These are phyloP conservation scores for Tephrocybe sp. DNA, from an alignment of 768 basidiomycete genomes.

Conservation along the genomic window DNA sequence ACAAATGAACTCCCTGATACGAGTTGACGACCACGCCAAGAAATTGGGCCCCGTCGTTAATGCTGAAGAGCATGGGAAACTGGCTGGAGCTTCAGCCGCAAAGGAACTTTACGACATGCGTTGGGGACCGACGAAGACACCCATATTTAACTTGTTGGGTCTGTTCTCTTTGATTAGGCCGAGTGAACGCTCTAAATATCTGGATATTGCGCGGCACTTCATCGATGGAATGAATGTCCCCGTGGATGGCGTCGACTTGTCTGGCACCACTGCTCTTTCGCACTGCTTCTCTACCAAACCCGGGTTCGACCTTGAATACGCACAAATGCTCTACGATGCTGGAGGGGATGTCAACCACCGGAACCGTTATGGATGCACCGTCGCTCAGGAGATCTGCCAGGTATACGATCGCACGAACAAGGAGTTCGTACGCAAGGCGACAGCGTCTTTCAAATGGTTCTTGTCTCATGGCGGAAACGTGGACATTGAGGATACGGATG, in stretches of 20 bases:
- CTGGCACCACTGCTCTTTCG: conserved; percentile 38
- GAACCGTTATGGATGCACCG: conserved; percentile 38
- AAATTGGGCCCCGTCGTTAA: background rate
- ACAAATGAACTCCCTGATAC: conserved; percentile 23
- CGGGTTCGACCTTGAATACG: conserved; percentile 37
- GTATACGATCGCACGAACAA: conserved; percentile 24
- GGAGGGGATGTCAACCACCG: conserved; percentile 39
- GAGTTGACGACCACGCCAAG: conserved; percentile 15
- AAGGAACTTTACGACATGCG: conserved; percentile 30
- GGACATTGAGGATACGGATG: conserved; percentile 38
- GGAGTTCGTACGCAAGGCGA: conserved; percentile 22
- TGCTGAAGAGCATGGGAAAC: background rate
- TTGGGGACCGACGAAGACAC: conserved; percentile 40
- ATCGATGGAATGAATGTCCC: conserved; percentile 31
- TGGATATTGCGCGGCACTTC: conserved; percentile 32
- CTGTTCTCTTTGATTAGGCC: conserved; percentile 28
- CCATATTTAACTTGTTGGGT: conserved; percentile 37
- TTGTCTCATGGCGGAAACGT: conserved; percentile 40
- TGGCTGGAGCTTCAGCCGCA: conserved; percentile 18
- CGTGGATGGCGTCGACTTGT: conserved; percentile 36
- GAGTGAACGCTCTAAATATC: conserved; percentile 16
- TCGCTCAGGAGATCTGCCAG: conserved; percentile 36
- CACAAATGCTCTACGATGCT: conserved; percentile 38
- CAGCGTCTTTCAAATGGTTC: conserved; percentile 34
- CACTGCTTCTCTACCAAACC: conserved; percentile 42